Evolutionary conservation across 192 early-diverging fungal genomes (phyloP), one percentile per base, ranked within the genome.

Genomic region (Phycomyces blakesleeanus): DNA sequence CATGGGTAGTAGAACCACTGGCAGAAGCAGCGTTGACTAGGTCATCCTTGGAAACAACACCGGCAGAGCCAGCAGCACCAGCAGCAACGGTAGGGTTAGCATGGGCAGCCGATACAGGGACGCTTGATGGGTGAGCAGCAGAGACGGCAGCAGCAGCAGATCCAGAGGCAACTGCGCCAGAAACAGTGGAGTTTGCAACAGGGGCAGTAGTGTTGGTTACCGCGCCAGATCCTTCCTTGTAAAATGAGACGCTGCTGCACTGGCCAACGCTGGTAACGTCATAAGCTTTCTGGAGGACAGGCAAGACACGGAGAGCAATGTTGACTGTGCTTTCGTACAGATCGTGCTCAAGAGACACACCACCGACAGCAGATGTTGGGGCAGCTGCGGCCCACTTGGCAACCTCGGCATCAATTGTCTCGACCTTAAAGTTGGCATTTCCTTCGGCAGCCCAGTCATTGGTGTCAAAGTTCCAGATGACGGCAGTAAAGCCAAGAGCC

Each of bases 281-380:
- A 59, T 67, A 78, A 12, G 66, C 59, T 3, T 57, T 67, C 27
- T 70, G 44, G 37, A 75, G 59, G 12, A 55, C 61, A 20, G 76
- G 76, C 21, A 78, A 20, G 37, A 76, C 29, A 34, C 66, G 61
- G 51, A 76, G 70, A 26, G 74, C 79, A 65, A 67, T 63, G 24
- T 71, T 61, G 26, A 81, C 72, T 11, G 77, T 76, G 26, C 55
- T 59, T 3, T 66, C 22, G 34, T 81, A 81, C 1, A 79, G 55
- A 61, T 83, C 79, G 49, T 83, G 82, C 66, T 83, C 72, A 44
- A 83, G 72, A 15, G 77, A 81, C 41, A 82, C 72, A 57, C 77
- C 73, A 51, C 80, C 80, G 22, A 61, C 61, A 55, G 41, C 38
- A 44, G 66, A 59, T 20, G 66, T 66, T n/a, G 63, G 11, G 38